Evolutionary conservation across 768 basidiomycete species (phyloP).

Genomic region (Panaeolus papilionaceus): DNA sequence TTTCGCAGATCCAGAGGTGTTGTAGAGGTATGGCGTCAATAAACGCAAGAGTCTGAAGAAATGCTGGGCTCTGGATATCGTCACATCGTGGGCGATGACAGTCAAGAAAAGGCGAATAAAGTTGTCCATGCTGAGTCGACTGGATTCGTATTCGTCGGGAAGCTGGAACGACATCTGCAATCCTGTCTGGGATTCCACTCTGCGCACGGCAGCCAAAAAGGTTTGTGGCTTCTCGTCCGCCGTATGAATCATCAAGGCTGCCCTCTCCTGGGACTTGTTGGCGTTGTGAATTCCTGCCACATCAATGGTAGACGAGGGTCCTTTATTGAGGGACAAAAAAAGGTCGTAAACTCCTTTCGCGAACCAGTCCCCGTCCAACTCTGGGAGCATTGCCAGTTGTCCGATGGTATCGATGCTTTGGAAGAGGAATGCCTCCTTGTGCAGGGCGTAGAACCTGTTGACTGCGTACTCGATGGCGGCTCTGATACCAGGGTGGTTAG

Average conservation of each 20-base stretch:
- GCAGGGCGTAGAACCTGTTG: slow-evolving; percentile 75
- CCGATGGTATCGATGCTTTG: slow-evolving; percentile 71
- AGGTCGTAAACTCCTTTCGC: slow-evolving; percentile 63
- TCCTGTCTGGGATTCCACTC: slow-evolving; percentile 47
- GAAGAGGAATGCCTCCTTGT: slow-evolving; percentile 76
- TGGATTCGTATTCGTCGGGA: slow-evolving; percentile 66
- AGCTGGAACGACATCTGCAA: slow-evolving; percentile 50
- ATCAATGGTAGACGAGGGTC: slow-evolving; percentile 52
- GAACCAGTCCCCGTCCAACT: slow-evolving; percentile 55
- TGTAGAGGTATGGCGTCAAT: slow-evolving; percentile 62
- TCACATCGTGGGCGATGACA: slow-evolving; percentile 78
- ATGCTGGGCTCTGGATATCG: slow-evolving; percentile 68
- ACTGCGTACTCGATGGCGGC: slow-evolving; percentile 74
- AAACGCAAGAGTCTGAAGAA: slow-evolving; percentile 69
- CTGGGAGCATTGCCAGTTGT: slow-evolving; percentile 56
- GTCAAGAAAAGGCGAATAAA: slow-evolving; percentile 77
- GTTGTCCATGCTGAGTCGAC: slow-evolving; percentile 63
- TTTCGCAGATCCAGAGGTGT: slow-evolving; percentile 58
- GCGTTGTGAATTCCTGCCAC: slow-evolving; percentile 70
- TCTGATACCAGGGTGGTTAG: slow-evolving; percentile 61
- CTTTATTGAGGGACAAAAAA: slow-evolving; percentile 60
- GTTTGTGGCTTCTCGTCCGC: slow-evolving; percentile 79
- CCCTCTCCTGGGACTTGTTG: slow-evolving; percentile 70
- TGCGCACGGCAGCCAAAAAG: slow-evolving; percentile 61
- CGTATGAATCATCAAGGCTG: slow-evolving; percentile 70